Conservation (phyloP, 345 rosid species). For the Psidium friedrichsthalianum region DNA sequence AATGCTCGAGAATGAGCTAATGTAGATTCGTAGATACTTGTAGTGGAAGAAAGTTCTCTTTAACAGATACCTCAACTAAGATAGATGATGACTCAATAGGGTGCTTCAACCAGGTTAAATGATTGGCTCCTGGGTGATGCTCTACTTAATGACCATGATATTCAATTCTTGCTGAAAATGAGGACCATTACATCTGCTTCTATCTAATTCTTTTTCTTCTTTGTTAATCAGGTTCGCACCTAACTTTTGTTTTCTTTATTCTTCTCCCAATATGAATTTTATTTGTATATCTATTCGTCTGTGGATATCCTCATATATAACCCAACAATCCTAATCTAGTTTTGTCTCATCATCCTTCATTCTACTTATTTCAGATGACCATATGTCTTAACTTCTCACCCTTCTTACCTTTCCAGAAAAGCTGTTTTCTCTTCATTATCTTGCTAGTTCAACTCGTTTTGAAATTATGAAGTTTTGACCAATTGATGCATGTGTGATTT, state of each 20-base stretch:
- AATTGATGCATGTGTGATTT: background rate
- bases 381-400: background rate
- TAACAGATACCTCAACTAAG: background rate
- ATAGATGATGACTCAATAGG: background rate
- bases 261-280: background rate
- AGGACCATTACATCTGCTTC: background rate
- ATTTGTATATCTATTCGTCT: background rate
- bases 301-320: background rate
- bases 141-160: background rate
- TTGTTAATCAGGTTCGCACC: background rate
- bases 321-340: background rate
- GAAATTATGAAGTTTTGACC: background rate
- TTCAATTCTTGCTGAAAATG: background rate
- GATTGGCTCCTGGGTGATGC: background rate
- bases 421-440: background rate
- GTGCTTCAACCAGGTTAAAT: background rate
- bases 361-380: background rate
- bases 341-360: background rate
- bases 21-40: background rate
- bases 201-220: background rate
- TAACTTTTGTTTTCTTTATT: background rate
- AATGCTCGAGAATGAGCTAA: background rate
- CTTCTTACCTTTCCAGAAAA: background rate
- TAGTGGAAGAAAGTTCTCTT: background rate
- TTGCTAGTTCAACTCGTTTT: background rate